Percentiles rank a stretch among this genome's conserved stretches.
Evolutionary conservation across 345 rosid genomes (phyloP).

Genomic region (Sonneratia caseolaris): DNA sequence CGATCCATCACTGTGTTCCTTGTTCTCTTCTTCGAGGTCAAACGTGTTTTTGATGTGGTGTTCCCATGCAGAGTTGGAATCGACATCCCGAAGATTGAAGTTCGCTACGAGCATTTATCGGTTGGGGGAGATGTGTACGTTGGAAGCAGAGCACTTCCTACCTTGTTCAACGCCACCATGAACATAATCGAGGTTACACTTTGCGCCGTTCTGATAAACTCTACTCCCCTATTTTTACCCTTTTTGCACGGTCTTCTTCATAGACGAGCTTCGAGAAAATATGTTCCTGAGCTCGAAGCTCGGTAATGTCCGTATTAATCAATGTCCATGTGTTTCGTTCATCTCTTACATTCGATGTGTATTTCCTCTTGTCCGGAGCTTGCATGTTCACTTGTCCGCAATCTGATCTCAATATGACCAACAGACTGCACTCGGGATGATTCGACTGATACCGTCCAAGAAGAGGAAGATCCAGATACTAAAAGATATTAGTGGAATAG

Average conservation of each 20-base stretch:
- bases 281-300: no score
- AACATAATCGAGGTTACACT: slow-evolving; percentile 51
- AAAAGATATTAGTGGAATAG: slow-evolving; percentile 49
- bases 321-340: background rate
- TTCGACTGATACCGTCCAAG: slow-evolving; percentile 57
- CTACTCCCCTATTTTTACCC: background rate
- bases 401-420: background rate
- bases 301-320: background rate
- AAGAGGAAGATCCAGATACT: slow-evolving; percentile 67
- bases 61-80: slow-evolving; percentile 53
- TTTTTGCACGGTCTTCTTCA: no score
- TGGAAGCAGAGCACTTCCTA: slow-evolving; percentile 89
- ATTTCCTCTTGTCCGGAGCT: no score
- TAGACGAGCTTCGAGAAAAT: no score
- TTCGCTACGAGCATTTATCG: slow-evolving; percentile 50
- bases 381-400: background rate
- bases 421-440: slow-evolving; percentile 45
- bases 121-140: slow-evolving; percentile 62
- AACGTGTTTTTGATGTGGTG: background rate
- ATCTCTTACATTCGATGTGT: background rate
- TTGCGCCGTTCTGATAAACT: background rate
- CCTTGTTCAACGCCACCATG: slow-evolving; percentile 50
- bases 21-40: background rate
- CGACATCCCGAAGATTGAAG: slow-evolving; percentile 72
- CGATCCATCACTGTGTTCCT: background rate